phyloP scores from a whole-genome alignment of 345 rosid species.

The Brassica cretica region DNA sequence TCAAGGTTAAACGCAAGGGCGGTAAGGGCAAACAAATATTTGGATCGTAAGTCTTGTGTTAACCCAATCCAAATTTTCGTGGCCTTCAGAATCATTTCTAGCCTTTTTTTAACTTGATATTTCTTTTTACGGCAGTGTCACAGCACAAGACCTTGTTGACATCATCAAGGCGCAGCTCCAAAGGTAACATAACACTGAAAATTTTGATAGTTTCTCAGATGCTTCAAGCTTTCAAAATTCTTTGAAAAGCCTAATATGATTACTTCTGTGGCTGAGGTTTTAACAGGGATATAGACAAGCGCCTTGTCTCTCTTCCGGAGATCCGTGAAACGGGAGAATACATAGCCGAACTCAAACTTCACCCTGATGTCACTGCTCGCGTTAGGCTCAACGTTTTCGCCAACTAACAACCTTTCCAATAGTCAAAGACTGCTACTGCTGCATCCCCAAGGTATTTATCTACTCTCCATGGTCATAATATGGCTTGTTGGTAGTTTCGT shows the following conservation, averaged over 20 bases:
- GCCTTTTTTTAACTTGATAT: conserved; percentile 28
- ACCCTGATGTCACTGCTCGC: conserved; percentile 86
- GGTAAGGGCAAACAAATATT: conserved; percentile 89
- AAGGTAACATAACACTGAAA: conserved; percentile 48
- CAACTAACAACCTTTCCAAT: conserved; percentile 49
- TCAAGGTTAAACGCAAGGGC: conserved; percentile 93
- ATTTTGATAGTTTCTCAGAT: not conserved
- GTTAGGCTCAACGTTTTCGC: conserved; percentile 77
- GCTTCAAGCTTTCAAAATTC: not conserved
- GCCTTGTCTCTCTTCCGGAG: conserved; percentile 74
- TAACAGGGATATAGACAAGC: conserved; percentile 85
- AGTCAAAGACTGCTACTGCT: conserved; percentile 8
- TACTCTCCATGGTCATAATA: conserved; percentile 8
- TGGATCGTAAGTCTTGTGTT: conserved; percentile 63
- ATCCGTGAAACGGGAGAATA: conserved; percentile 93
- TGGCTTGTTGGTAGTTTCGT: not conserved
- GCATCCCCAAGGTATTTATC: conserved; percentile 7
- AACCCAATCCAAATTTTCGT: not conserved
- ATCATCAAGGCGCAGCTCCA: conserved; percentile 91
- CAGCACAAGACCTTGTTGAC: conserved; percentile 90
- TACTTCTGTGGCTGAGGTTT: conserved; percentile 16
- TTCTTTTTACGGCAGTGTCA: conserved; percentile 59
- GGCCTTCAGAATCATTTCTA: conserved; percentile 16
- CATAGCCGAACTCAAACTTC: conserved; percentile 88
- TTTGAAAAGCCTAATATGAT: not conserved